Base-by-base conservation (phyloP, 139 green algal genomes). In the Chlamydomonas sphaeroides region DNA sequence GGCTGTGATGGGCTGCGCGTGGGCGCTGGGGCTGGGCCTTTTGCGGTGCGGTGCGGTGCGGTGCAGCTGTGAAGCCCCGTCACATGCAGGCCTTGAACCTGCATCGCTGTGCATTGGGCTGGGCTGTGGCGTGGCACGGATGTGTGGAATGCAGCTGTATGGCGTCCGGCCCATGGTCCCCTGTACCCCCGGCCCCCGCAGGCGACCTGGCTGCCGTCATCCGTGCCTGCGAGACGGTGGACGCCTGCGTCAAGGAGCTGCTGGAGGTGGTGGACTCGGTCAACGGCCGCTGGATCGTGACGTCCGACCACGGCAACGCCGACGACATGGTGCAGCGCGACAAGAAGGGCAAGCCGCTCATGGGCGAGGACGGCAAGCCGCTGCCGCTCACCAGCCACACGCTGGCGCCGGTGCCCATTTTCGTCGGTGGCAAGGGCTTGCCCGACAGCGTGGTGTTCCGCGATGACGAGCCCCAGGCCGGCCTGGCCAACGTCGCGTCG, bases 241-340 rank as follows among this genome's bases (percentile, higher is more conserved):
- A 99, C 88, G 75, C 88, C 65, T 97, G 92, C 83, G 66, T 99
- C 33, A 80, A 90, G 48, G 89, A 97, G 87, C 89, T 97, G 80
- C 85, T 97, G 82, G 88, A 92, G 35, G 86, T 79, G 62, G 62
- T 72, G 0, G 83, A 93, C 56, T 41, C 63, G 48, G 61, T 85
- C 26, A 81, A 92, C 63, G 90, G 90, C 49, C 92, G 97, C 66
- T 98, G 86, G 66, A 80, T 98, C 20, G 65, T 99, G 26, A 98
- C 95, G 8, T 86, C 94, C 0, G 96, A 99, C 88, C 96, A 99
- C 80, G 96, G 96, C 79, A 99, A 99, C 88, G 94, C 94, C 3
- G 96, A 99, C 79, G 96, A 98, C 90, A 99, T 99, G 96, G 96
- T 98, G 79, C 93, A 98, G 85, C 91, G 96, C 35, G 88, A 95